Conservation (phyloP, 1,284 basidiomycete species). For the Phenoliferia sp. region DNA sequence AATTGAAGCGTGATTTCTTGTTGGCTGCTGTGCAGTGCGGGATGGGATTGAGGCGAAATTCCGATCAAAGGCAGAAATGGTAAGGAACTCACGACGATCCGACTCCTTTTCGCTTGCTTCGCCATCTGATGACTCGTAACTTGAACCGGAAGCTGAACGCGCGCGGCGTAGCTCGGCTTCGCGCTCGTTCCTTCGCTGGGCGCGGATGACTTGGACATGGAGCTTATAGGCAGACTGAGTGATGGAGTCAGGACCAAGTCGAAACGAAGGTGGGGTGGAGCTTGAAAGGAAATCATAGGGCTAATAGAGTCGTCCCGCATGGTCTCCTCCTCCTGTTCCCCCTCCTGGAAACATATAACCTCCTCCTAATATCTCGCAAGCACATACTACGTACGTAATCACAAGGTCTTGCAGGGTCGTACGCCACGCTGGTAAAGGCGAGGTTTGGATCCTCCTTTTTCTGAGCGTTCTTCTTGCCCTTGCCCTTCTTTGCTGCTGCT, state of each 20-base stretch:
- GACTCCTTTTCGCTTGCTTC: constrained; percentile 8
- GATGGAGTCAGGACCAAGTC: not conserved
- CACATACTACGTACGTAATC: constrained; percentile 55
- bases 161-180: constrained; percentile 22
- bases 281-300: too few species aligned
- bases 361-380: not conserved
- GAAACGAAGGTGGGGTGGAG: not conserved
- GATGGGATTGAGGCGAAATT: too few species aligned
- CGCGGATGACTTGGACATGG: constrained; percentile 16
- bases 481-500: constrained; percentile 22
- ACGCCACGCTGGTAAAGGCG: constrained; percentile 52
- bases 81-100: not conserved
- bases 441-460: constrained; percentile 28
- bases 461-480: constrained; percentile 13
- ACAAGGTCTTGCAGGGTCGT: constrained; percentile 73
- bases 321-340: too few species aligned
- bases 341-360: too few species aligned
- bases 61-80: too few species aligned
- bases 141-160: constrained; percentile 15
- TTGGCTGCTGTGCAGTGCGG: constrained; percentile 1
- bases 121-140: constrained; percentile 23
- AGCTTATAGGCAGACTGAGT: constrained; percentile 28
- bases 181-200: constrained; percentile 19
- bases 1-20: constrained; percentile 30
- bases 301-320: too few species aligned